Conservation (phyloP, 352 stramenopile species). For the Lagenidium giganteum region DNA sequence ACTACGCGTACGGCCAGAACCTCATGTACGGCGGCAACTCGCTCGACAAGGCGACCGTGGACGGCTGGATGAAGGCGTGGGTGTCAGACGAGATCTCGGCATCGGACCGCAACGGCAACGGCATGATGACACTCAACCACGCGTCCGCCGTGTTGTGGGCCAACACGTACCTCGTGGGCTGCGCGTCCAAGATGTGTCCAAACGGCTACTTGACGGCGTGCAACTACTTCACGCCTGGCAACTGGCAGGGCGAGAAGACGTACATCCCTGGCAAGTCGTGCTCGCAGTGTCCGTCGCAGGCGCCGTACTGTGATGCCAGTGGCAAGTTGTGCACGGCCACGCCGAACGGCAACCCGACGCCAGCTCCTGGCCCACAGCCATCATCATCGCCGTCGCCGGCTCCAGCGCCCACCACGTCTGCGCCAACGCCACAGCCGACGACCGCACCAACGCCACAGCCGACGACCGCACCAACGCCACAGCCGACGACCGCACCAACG, state of each 20-base stretch:
- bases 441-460: conserved; percentile 8
- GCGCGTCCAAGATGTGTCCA: conserved; percentile 26
- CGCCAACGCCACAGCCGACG: conserved; percentile 3
- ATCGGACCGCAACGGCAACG: conserved; percentile 18
- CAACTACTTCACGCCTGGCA: conserved; percentile 32
- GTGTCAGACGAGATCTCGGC: conserved; percentile 26
- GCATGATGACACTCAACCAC: conserved; percentile 30
- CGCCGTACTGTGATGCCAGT: conserved; percentile 21
- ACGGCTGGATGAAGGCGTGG: conserved; percentile 28
- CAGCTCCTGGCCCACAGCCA: too few relatives aligned
- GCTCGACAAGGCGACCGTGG: conserved; percentile 19
- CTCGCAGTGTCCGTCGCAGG: conserved; percentile 26
- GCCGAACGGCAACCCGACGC: too few relatives aligned
- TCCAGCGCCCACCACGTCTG: conserved; percentile 4
- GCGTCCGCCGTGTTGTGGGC: conserved; percentile 33
- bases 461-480: background rate
- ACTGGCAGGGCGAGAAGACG: conserved; percentile 25
- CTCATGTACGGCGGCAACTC: conserved; percentile 26
- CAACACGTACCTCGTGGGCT: conserved; percentile 29
- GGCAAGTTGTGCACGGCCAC: conserved; percentile 26
- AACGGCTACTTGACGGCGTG: conserved; percentile 30
- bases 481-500: too few relatives aligned
- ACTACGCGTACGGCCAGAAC: conserved; percentile 33
- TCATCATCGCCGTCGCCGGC: too few relatives aligned
- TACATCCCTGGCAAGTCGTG: conserved; percentile 26